These are phyloP conservation scores for Pseudogymnoascus destructans DNA, from an alignment of 2,329 filamentous ascomycete species.

Conservation along the genomic window DNA sequence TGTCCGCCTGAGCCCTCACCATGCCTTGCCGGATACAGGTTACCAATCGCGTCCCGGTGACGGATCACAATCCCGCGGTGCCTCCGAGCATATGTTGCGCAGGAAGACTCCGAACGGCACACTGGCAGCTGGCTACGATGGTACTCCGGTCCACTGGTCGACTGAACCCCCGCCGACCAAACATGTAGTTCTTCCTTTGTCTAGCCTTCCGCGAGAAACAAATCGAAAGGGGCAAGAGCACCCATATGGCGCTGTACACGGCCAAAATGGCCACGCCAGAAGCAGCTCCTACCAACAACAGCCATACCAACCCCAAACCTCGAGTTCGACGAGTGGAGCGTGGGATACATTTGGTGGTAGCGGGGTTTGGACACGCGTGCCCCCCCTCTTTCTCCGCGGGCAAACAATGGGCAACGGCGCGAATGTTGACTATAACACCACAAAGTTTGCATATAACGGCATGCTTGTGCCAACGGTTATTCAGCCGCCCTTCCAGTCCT, in stretches of 20 bases:
- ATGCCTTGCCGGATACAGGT: neutral
- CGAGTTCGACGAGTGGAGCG: neutral
- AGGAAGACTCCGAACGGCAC: slow-evolving; percentile 94
- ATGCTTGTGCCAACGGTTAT: slow-evolving; percentile 45
- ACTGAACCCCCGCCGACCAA: slow-evolving; percentile 67
- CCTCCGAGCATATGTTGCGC: slow-evolving; percentile 64
- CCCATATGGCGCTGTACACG: neutral
- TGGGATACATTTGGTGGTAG: slow-evolving; percentile 2
- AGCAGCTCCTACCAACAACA: neutral
- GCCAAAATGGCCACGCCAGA: neutral
- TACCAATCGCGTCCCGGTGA: slow-evolving; percentile 9
- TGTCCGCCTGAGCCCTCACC: slow-evolving; percentile 15
- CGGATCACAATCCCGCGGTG: slow-evolving; percentile 17
- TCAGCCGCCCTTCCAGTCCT: slow-evolving; percentile 44
- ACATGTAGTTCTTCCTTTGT: slow-evolving; percentile 62
- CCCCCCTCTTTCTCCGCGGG: neutral
- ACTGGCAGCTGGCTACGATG: slow-evolving; percentile 82
- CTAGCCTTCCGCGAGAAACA: slow-evolving; percentile 15
- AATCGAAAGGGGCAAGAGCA: neutral
- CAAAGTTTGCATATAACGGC: slow-evolving; percentile 26
- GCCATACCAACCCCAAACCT: neutral
- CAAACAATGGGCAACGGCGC: slow-evolving; percentile 3
- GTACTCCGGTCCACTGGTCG: slow-evolving; percentile 58
- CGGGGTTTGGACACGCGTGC: slow-evolving; percentile 6
- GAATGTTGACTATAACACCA: slow-evolving; percentile 5